These are phyloP conservation scores for Tricholoma sp. DNA, from an alignment of 768 basidiomycete genomes.

Conservation along the genomic window DNA sequence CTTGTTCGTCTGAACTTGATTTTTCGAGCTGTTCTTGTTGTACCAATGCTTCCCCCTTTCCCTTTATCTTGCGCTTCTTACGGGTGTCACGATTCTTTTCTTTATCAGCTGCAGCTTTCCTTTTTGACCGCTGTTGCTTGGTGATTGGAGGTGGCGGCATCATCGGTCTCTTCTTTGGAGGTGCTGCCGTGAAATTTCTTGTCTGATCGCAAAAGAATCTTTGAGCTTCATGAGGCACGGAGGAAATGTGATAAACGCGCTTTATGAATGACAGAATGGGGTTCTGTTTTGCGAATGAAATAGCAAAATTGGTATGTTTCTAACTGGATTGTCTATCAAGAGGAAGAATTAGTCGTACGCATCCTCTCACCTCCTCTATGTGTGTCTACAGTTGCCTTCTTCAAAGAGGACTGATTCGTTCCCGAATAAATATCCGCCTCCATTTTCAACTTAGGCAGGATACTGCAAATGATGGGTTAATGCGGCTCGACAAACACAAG, in stretches of 20 bases:
- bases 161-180: conserved; percentile 18
- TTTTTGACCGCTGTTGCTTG: conserved; percentile 16
- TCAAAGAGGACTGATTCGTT: conserved; percentile 36
- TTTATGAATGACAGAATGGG: conserved; percentile 80
- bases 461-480: conserved; percentile 32
- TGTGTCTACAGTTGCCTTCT: conserved; percentile 74
- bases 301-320: conserved; percentile 90
- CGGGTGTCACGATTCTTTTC: conserved; percentile 9
- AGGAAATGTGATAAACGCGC: conserved; percentile 31
- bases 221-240: not conserved
- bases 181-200: conserved; percentile 33
- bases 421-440: conserved; percentile 46
- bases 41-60: conserved; percentile 22
- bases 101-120: conserved; percentile 10
- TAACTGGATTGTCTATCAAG: conserved; percentile 22
- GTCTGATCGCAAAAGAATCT: conserved; percentile 21
- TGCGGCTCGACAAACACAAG: conserved; percentile 9
- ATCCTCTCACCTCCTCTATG: conserved; percentile 70
- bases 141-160: conserved; percentile 18
- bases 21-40: conserved; percentile 18
- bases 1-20: conserved; percentile 12
- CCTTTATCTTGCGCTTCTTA: conserved; percentile 36
- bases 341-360: not conserved
- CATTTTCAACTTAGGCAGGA: conserved; percentile 58
- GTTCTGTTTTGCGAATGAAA: conserved; percentile 78